Conservation (phyloP, 805 yeast species). For the Hanseniaspora guilliermondii region DNA sequence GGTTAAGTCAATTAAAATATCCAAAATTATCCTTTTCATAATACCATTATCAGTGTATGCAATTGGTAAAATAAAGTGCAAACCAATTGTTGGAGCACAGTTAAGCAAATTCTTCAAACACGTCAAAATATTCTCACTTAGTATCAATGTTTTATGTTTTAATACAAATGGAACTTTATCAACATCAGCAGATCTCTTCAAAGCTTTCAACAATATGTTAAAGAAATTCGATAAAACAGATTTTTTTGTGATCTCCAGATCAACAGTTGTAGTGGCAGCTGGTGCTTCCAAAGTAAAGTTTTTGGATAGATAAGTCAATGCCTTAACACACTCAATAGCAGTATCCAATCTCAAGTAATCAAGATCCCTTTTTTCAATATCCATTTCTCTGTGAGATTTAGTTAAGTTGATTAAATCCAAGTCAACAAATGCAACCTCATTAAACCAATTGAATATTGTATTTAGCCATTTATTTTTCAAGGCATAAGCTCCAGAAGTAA, state of each 20-base stretch:
- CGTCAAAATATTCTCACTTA: conserved; percentile 51
- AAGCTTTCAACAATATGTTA: conserved; percentile 40
- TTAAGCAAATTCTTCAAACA: conserved; percentile 58
- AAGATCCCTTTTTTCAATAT: conserved; percentile 30
- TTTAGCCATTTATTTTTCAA: conserved; percentile 39
- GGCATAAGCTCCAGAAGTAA: conserved; percentile 33
- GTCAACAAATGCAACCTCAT: conserved; percentile 36
- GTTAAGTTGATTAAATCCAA: conserved; percentile 25
- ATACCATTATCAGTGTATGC: conserved; percentile 59
- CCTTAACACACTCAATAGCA: conserved; percentile 51
- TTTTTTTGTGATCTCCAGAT: conserved; percentile 41
- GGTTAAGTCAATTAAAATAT: conserved; percentile 61
- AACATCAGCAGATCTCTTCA: conserved; percentile 29
- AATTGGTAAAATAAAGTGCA: conserved; percentile 61
- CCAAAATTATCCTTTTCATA: conserved; percentile 59
- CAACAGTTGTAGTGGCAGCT: conserved; percentile 42
- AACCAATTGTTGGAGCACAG: conserved; percentile 65
- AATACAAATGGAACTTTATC: conserved; percentile 30
- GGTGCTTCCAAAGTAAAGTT: conserved; percentile 49
- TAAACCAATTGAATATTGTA: conserved; percentile 41
- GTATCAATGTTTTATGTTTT: conserved; percentile 41
- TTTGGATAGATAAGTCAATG: conserved; percentile 43
- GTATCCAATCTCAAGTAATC: conserved; percentile 44
- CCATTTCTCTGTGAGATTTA: conserved; percentile 29
- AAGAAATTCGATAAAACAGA: conserved; percentile 60